Base-by-base conservation (phyloP, 495 filamentous ascomycete genomes). In the Bacidia gigantensis region DNA sequence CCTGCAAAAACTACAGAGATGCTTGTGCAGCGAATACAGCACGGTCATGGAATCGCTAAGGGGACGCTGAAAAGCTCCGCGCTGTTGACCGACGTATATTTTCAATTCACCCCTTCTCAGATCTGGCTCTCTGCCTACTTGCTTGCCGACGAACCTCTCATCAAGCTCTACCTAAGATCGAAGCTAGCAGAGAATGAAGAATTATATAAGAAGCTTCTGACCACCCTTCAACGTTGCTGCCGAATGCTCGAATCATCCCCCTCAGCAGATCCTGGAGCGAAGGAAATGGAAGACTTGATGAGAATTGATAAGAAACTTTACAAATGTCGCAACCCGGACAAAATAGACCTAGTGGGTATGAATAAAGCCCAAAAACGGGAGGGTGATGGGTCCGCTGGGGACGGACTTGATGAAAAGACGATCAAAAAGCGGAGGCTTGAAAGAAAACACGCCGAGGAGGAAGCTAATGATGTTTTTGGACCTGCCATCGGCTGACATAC, bases 21-120 rank as follows among this genome's bases (percentile, higher is more conserved):
- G 3, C 45, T 60, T 0, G 50, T 59, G 25, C 64, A 62, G 40
- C 65, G 87, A 11, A 77, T 94, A 49, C 70, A 72, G 24, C 65
- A 69, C 7, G 87, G 87, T 1, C 87, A 95, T 60, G 69, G 65
- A 26, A 76, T 70, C 51, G 85, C 89, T 3, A 78, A 82, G 41
- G 76, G 82, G 2, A 71, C 84, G 38, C 74, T 96, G 29, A 88
- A 87, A 55, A 80, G 77, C 41, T 81, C 84, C 46, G 86, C 88
- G 1, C 69, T 92, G 40, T 75, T 95, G 57, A 90, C 90, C 23
- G 92, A 98, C 61, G 88, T 76, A 20, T 96, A 96, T 68, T 95
- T 97, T 71, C 82, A 95, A 60, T 97, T 86, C 67, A 94, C 93
- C 2, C 93, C 92, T 0, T 83, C 84, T 12, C 92, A 98, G 65